A percentile compares a stretch with the other conserved stretches of the same genome.
phyloP scores from a whole-genome alignment of 345 rosid species.

The Hirschfeldia incana region DNA sequence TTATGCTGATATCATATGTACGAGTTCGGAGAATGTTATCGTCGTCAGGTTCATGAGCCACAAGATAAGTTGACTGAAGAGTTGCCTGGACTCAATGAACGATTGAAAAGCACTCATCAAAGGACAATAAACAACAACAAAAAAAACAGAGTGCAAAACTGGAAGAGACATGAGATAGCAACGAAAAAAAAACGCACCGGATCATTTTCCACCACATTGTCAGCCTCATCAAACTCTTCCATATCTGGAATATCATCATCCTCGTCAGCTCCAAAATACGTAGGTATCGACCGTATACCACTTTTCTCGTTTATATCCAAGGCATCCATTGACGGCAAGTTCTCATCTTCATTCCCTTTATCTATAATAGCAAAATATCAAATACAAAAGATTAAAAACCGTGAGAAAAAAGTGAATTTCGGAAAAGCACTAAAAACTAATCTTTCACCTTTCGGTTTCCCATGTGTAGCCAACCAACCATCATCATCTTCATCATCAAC shows the following conservation, averaged over 20 bases:
- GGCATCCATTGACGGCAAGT: conserved; percentile 88
- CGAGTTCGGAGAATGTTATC: conserved; percentile 94
- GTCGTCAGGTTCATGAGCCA: conserved; percentile 93
- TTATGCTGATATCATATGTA: conserved; percentile 96
- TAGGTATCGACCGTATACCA: conserved; percentile 63
- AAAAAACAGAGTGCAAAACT: neutral
- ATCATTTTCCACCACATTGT: conserved; percentile 71
- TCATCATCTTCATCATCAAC: conserved; percentile 94
- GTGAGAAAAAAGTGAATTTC: neutral
- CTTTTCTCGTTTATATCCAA: conserved; percentile 59
- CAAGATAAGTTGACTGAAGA: conserved; percentile 69
- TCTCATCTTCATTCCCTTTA: conserved; percentile 70
- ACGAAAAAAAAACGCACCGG: conserved; percentile 49
- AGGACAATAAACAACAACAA: too few relatives aligned
- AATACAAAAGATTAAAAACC: conserved; percentile 8
- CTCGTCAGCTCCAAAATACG: conserved; percentile 81
- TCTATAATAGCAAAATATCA: conserved; percentile 36
- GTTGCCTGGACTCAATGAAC: conserved; percentile 61
- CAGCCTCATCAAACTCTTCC: conserved; percentile 80
- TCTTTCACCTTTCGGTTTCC: conserved; percentile 80
- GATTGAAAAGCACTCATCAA: too few relatives aligned
- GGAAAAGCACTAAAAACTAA: neutral
- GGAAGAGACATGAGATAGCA: conserved; percentile 3
- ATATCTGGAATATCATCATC: conserved; percentile 96
- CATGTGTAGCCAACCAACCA: conserved; percentile 99